Conservation (phyloP, 176 grass and related monocot species). For the Stipa capillata region DNA sequence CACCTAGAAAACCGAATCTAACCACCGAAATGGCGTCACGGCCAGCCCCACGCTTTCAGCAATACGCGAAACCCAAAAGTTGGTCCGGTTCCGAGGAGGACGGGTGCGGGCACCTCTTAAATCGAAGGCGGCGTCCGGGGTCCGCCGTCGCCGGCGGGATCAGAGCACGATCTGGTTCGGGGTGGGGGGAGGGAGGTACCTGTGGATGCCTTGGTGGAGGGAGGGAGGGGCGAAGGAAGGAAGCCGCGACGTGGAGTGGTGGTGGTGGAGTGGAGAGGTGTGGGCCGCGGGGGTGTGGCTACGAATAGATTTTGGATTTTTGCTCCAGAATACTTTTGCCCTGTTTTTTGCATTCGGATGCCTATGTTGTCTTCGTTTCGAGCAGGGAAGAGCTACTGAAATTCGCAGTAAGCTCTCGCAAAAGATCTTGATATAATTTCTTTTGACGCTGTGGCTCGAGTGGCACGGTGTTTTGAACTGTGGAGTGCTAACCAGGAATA, state of each 20-base stretch:
- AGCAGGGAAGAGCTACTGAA: background rate
- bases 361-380: background rate
- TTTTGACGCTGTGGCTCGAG: too few species aligned
- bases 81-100: background rate
- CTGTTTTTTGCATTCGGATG: background rate
- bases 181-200: background rate
- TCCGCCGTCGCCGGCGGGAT: background rate
- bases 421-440: too few species aligned
- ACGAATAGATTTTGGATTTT: conserved; percentile 5
- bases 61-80: background rate
- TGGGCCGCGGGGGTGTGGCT: background rate
- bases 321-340: background rate
- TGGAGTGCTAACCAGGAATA: too few species aligned
- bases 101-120: background rate
- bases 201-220: background rate
- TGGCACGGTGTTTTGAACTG: too few species aligned
- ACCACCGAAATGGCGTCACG: background rate
- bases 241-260: conserved; percentile 11
- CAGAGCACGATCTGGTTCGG: conserved; percentile 12
- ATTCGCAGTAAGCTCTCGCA: too few species aligned
- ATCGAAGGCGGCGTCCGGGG: conserved; percentile 4
- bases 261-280: background rate
- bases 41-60: background rate
- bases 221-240: background rate
- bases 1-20: background rate